Conservation (phyloP, 2,329 filamentous ascomycete species). For the Botrytis medusae region DNA sequence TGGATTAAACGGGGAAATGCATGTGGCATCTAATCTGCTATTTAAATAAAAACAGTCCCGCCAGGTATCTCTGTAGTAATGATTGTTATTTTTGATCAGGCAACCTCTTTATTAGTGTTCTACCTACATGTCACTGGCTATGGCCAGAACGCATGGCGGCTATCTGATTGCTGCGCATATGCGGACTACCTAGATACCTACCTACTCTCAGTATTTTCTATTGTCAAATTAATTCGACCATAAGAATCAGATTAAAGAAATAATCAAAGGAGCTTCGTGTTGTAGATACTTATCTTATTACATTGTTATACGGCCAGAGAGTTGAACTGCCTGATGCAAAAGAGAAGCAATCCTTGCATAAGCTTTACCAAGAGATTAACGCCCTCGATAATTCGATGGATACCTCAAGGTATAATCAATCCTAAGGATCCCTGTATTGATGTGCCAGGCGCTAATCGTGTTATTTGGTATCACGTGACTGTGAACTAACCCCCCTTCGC, state of each 20-base stretch:
- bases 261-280: neutral
- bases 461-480: too few species aligned
- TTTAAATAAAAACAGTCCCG: neutral
- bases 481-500: too few species aligned
- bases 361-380: neutral
- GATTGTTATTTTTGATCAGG: neutral
- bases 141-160: neutral
- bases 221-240: accelerated
- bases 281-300: neutral
- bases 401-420: too few species aligned
- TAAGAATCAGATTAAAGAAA: neutral
- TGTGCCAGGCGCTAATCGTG: too few species aligned
- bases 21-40: neutral
- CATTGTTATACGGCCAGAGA: too few species aligned
- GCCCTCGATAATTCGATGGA: neutral
- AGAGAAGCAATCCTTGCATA: neutral
- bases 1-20: neutral
- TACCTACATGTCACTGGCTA: neutral
- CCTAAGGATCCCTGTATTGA: too few species aligned
- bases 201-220: neutral
- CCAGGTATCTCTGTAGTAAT: neutral
- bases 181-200: neutral
- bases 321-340: neutral
- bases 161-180: neutral
- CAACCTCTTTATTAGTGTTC: neutral